Conservation (phyloP, 1,284 basidiomycete species). For the Moniliella sp. region DNA sequence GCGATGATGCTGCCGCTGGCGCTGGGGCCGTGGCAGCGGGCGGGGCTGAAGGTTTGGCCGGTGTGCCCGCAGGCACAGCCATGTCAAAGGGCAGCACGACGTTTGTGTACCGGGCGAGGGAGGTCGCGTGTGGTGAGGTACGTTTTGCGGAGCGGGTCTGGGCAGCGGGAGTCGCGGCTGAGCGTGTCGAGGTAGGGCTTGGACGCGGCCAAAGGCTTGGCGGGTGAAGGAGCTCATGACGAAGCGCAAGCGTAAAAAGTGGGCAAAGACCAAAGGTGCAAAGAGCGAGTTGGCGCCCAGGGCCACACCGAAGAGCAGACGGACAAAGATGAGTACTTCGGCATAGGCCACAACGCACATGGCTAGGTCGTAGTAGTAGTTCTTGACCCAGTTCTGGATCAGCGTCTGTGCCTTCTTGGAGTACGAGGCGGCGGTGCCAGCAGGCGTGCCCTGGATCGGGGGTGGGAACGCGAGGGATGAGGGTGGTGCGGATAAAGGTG, state of each 20-base stretch:
- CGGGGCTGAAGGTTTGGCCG: too few relatives aligned
- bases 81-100: too few relatives aligned
- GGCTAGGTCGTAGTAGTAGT: slow-evolving; percentile 34
- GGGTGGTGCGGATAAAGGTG: slow-evolving; percentile 21
- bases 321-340: slow-evolving; percentile 29
- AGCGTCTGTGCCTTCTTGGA: slow-evolving; percentile 23
- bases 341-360: slow-evolving; percentile 34
- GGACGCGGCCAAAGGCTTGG: slow-evolving; percentile 26
- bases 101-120: too few relatives aligned
- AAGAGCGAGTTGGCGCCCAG: slow-evolving; percentile 26
- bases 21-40: too few relatives aligned
- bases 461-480: slow-evolving; percentile 19
- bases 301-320: slow-evolving; percentile 28
- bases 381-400: slow-evolving; percentile 23
- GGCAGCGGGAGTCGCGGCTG: slow-evolving; percentile 21
- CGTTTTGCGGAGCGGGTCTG: slow-evolving; percentile 20
- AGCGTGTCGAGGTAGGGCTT: slow-evolving; percentile 14
- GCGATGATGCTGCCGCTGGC: too few relatives aligned
- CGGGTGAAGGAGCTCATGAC: slow-evolving; percentile 32
- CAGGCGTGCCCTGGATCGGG: slow-evolving; percentile 4
- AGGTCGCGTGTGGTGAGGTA: slow-evolving; percentile 7
- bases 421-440: slow-evolving; percentile 6
- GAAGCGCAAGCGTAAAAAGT: slow-evolving; percentile 27
- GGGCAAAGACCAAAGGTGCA: slow-evolving; percentile 27
- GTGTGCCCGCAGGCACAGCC: too few relatives aligned